phyloP scores from a whole-genome alignment of 2,329 filamentous ascomycete species.

The Trichoderma polysporum region DNA sequence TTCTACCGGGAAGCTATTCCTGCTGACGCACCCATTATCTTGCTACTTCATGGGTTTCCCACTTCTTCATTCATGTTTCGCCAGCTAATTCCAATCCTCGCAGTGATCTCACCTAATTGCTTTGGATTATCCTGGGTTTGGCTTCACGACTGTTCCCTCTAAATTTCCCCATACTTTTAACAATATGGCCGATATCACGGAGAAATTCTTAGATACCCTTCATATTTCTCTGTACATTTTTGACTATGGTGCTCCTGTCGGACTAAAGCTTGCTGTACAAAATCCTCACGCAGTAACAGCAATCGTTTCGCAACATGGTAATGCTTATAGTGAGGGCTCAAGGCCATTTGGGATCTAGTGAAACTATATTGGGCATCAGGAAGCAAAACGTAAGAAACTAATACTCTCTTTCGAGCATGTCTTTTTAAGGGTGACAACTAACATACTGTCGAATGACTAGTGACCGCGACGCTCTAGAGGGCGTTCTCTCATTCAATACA shows the following conservation, averaged over 20 bases:
- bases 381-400: neutral
- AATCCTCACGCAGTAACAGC: neutral
- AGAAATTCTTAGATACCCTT: neutral
- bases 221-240: neutral
- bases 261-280: neutral
- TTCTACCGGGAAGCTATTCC: neutral
- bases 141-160: neutral
- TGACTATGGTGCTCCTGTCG: conserved; percentile 1
- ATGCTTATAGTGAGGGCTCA: neutral
- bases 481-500: neutral
- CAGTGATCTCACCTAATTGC: neutral
- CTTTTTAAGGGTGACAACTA: neutral
- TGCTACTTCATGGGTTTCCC: neutral
- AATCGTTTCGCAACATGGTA: neutral
- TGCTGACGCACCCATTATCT: neutral
- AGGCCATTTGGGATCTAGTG: neutral
- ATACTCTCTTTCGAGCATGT: neutral
- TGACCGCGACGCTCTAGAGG: neutral
- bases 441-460: neutral
- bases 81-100: neutral
- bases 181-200: neutral
- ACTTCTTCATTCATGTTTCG: conserved; percentile 4
- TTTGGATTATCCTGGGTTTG: neutral
- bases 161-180: neutral
- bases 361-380: neutral